Base-by-base conservation (phyloP, 2,329 filamentous ascomycete species). In the Aureobasidium pullulans region DNA sequence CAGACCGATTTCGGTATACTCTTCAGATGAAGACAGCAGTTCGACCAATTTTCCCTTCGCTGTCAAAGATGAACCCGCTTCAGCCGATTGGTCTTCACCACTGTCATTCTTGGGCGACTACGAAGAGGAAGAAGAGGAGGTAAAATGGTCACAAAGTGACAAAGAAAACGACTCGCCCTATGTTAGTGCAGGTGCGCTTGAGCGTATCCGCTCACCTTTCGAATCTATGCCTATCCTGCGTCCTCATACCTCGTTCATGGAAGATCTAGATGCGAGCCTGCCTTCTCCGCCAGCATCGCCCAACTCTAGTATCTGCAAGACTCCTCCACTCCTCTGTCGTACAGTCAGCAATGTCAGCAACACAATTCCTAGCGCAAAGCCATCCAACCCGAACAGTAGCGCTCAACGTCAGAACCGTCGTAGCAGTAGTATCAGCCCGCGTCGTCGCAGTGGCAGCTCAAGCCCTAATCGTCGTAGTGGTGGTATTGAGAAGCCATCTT, bases 31-130 rank as follows among this genome's bases (percentile, higher is more conserved):
- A 8, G 34, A 43, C 34, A 47, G 57, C 40, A 59, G 59, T 31
- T 63, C 59, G 6, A 37, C 60, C 23, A 58, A 57, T 9, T 61
- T 57, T 2, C 62, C 60, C 6, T 61, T 61, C 44, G 57, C 46
- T 5, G 15, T 60, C 11, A 48, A 29, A 6, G 49, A 52, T 3
- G 58, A 31, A 39, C 60, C 43, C 40, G 36, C 15, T 6, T 43
- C 56, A 29, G 36, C 16, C 23, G 13, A 16, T 40, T 50, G 46
- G 16, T 28, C 36, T 9, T 59, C 56, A 7, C 46, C 34, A n/a
- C 44, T 10, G 10, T 43, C 37, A n/a, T 49, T 37, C 7, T 16
- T 46, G 19, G 23, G 23, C 19, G 36, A 58, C 34, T 49, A 48
- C 15, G 42, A 39, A 7, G 40, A 58, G 23, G 29, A 58, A 28